Percentiles rank a stretch among this genome's conserved stretches.
Evolutionary conservation across 1,284 basidiomycete species (phyloP).

Genomic region (Puccinia horiana): DNA sequence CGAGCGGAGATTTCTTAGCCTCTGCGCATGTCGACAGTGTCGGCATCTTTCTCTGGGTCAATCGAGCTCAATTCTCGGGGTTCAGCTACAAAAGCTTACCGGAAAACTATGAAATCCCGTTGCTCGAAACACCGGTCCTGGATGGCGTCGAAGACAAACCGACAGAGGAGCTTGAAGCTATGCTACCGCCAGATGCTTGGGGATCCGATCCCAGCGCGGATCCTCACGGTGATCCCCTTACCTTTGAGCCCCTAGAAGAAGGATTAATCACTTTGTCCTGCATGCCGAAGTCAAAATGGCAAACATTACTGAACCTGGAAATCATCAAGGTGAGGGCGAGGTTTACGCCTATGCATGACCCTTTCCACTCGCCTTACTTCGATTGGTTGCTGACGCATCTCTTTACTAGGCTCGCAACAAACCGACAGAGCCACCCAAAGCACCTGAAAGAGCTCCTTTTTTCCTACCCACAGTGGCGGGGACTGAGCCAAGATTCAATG

Average conservation of each 20-base stretch:
- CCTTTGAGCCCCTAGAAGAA: conserved; percentile 59
- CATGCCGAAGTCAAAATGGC: conserved; percentile 90
- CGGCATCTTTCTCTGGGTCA: conserved; percentile 94
- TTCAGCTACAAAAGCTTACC: conserved; percentile 77
- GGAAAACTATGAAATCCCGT: conserved; percentile 72
- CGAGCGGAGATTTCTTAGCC: conserved; percentile 91
- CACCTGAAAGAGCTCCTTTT: conserved; percentile 92
- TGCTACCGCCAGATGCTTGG: conserved; percentile 29
- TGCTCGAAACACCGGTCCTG: conserved; percentile 80
- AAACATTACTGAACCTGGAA: conserved; percentile 91
- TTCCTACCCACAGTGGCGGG: conserved; percentile 89
- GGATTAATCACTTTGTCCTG: conserved; percentile 87
- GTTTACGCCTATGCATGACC: not conserved
- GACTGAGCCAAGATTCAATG: conserved; percentile 74
- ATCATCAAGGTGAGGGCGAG: conserved; percentile 73
- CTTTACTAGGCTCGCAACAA: conserved; percentile 79
- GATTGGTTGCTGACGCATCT: not conserved
- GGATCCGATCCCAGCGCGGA: not conserved
- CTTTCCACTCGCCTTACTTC: not conserved
- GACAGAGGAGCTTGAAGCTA: conserved; percentile 45
- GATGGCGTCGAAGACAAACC: conserved; percentile 71
- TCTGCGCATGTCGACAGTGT: conserved; percentile 91
- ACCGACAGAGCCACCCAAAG: conserved; percentile 91
- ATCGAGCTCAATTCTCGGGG: conserved; percentile 88
- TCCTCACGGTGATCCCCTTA: conserved; percentile 50